phyloP scores from a whole-genome alignment of 2,329 filamentous ascomycete species.

The Fusarium sp. region DNA sequence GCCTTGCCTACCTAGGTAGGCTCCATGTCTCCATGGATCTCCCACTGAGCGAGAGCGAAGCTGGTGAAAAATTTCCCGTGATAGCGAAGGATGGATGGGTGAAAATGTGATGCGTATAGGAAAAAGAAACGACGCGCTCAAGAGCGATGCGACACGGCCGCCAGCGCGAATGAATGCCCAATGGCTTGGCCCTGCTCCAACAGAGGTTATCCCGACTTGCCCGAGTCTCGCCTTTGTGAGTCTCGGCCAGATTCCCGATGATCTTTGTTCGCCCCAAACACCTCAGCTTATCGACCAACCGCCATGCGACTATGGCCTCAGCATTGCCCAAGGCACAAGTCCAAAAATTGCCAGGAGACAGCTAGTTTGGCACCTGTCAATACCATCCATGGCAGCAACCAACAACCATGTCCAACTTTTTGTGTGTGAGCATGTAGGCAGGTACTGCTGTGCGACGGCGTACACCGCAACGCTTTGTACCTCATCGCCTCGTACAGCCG shows the following conservation, averaged over 20 bases:
- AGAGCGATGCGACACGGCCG: constrained; percentile 19
- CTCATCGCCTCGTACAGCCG: constrained; percentile 37
- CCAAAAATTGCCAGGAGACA: constrained; percentile 17
- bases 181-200: constrained; percentile 23
- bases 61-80: constrained; percentile 1
- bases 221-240: constrained; percentile 22
- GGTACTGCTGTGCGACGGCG: constrained; percentile 29
- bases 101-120: constrained; percentile 5
- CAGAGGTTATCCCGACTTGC: constrained; percentile 27
- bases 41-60: constrained; percentile 19
- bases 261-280: constrained; percentile 20
- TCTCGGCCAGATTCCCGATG: constrained; percentile 12
- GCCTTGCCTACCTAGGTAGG: constrained; percentile 22
- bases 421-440: constrained; percentile 15
- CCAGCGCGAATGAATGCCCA: constrained; percentile 21
- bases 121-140: constrained; percentile 25
- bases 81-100: constrained; percentile 8
- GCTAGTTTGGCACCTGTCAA: constrained; percentile 39
- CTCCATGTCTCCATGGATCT: constrained; percentile 14
- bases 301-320: constrained; percentile 33
- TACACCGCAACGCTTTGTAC: constrained; percentile 37
- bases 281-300: constrained; percentile 18
- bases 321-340: constrained; percentile 20
- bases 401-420: constrained; percentile 14
- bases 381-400: constrained; percentile 16